A percentile compares a stretch with the other conserved stretches of the same genome.
phyloP scores from a whole-genome alignment of 208 protist genomes.

The Leishmania guyanensis region DNA sequence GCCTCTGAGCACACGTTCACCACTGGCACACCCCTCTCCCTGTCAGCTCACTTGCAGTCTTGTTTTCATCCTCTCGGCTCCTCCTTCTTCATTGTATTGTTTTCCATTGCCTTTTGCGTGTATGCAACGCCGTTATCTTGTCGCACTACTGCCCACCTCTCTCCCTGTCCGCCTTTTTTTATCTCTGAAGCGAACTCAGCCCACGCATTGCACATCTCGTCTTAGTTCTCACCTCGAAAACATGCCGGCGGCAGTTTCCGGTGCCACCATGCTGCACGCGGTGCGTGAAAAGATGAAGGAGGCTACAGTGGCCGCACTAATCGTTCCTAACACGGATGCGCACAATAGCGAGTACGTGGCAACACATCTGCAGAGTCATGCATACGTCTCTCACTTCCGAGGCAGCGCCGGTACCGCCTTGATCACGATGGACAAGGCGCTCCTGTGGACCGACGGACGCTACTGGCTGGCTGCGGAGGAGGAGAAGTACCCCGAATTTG shows the following conservation, averaged over 20 bases:
- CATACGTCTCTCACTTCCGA: constrained; percentile 95
- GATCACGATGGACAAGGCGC: constrained; percentile 74
- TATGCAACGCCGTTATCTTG: neutral
- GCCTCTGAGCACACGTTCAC: neutral
- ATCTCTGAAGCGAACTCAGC: neutral
- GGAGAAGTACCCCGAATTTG: constrained; percentile 80
- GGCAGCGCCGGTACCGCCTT: constrained; percentile 94
- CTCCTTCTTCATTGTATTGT: neutral
- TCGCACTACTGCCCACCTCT: neutral
- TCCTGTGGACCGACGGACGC: constrained; percentile 97
- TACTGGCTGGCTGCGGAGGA: constrained; percentile 95
- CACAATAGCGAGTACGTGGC: constrained; percentile 97
- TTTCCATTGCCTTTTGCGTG: neutral
- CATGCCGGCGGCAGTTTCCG: constrained; percentile 16
- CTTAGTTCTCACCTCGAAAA: neutral
- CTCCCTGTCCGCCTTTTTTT: neutral
- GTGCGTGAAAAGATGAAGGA: constrained; percentile 82
- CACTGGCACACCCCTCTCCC: neutral
- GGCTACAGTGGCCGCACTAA: constrained; percentile 72
- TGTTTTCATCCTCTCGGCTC: neutral
- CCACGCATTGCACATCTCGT: neutral
- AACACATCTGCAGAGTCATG: constrained; percentile 83
- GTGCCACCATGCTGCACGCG: constrained; percentile 40
- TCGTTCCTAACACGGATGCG: constrained; percentile 93
- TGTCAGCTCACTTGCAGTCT: neutral